Percentiles rank a stretch among this genome's conserved stretches.
Evolutionary conservation across 768 basidiomycete genomes (phyloP).

Genomic region (Trametes sanguinea): DNA sequence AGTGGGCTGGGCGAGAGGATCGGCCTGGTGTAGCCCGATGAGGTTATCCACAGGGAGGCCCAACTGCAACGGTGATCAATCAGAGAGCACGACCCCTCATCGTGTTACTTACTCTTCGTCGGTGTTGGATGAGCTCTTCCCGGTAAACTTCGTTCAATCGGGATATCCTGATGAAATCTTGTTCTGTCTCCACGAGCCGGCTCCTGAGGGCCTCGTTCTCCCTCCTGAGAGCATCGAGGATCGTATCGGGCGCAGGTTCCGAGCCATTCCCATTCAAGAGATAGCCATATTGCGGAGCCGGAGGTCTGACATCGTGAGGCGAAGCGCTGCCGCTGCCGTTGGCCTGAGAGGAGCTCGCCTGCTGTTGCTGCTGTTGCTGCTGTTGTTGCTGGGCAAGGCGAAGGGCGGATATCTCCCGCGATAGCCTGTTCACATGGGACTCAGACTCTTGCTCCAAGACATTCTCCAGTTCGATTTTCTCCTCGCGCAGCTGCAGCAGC

Average conservation of each 20-base stretch:
- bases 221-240: constrained; percentile 73
- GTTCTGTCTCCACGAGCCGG: constrained; percentile 70
- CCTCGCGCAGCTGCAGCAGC: constrained; percentile 66
- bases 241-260: constrained; percentile 49
- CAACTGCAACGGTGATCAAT: constrained; percentile 38
- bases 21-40: constrained; percentile 65
- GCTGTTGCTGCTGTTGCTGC: constrained; percentile 28
- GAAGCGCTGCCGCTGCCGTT: constrained; percentile 31
- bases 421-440: constrained; percentile 76
- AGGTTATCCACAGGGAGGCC: constrained; percentile 79
- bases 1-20: constrained; percentile 71
- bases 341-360: constrained; percentile 41
- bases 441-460: constrained; percentile 84
- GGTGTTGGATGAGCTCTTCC: constrained; percentile 79
- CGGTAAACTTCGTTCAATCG: constrained; percentile 82
- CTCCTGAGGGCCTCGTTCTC: constrained; percentile 78
- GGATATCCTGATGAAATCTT: constrained; percentile 73
- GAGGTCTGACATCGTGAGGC: constrained; percentile 24
- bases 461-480: constrained; percentile 84
- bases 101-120: constrained; percentile 61
- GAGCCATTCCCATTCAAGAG: constrained; percentile 19
- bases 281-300: constrained; percentile 5
- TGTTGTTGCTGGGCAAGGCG: constrained; percentile 58
- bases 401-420: constrained; percentile 67
- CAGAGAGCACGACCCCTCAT: too few relatives aligned